A percentile compares a stretch with the other conserved stretches of the same genome.
phyloP scores from a whole-genome alignment of 768 basidiomycete species.

The Trametes cingulata region DNA sequence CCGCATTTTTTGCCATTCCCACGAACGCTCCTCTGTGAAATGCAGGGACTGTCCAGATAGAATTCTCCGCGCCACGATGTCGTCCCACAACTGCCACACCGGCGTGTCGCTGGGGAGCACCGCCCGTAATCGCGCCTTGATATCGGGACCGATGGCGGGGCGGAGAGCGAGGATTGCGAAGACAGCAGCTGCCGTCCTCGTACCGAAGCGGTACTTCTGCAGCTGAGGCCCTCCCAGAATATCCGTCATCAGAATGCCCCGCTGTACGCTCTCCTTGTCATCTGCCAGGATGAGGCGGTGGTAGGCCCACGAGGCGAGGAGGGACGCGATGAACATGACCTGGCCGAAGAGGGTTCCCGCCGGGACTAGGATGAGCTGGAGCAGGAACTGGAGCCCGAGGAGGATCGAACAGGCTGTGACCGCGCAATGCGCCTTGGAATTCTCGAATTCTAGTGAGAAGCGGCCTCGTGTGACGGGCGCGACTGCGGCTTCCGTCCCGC shows the following conservation, averaged over 20 bases:
- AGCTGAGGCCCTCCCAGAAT: not conserved
- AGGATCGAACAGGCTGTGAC: conserved; percentile 11
- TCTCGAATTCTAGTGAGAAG: conserved; percentile 1
- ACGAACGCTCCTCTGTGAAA: not conserved
- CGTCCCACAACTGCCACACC: conserved; percentile 11
- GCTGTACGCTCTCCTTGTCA: conserved; percentile 5
- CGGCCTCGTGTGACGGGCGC: conserved; percentile 7
- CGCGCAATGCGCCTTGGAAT: not conserved
- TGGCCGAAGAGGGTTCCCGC: conserved; percentile 17
- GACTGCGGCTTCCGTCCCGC: conserved; percentile 9
- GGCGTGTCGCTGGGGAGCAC: conserved; percentile 6
- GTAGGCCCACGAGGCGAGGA: conserved; percentile 11
- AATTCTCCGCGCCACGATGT: not conserved
- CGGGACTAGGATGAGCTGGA: conserved; percentile 18
- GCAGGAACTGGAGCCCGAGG: conserved; percentile 11
- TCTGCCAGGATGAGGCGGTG: conserved; percentile 9
- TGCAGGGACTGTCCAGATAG: not conserved
- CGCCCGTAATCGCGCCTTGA: conserved; percentile 4
- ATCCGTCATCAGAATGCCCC: conserved; percentile 9
- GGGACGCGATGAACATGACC: conserved; percentile 16
- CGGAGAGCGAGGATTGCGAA: conserved; percentile 12
- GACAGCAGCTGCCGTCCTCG: conserved; percentile 10
- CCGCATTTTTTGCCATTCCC: conserved; percentile 5
- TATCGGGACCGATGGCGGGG: not conserved
- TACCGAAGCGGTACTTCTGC: conserved; percentile 9